Base-by-base conservation (phyloP, 1,284 basidiomycete species). In the Trichosporon ovoides region DNA sequence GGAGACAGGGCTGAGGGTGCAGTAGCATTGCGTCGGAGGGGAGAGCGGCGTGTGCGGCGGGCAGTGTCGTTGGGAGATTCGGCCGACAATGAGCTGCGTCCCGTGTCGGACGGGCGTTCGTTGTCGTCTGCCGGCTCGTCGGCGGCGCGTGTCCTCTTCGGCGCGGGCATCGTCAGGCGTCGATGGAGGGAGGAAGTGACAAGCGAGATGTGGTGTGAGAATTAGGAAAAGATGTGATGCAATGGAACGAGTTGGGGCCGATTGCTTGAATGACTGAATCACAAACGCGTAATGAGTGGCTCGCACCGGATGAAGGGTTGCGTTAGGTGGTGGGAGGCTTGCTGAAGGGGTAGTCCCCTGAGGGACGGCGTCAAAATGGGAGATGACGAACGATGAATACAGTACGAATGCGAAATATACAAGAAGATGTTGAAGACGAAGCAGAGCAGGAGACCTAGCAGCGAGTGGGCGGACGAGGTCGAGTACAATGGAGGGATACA, bases 91-190 rank as follows among this genome's bases (percentile, higher is more conserved):
- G 49, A 24, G n/a, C n/a, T n/a, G n/a, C n/a, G n/a, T n/a, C n/a
- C n/a, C n/a, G n/a, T n/a, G 46, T 19, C 50, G 28, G 59, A 40
- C 35, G 18, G 54, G 52, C 38, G 38, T n/a, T 38, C 36, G 20
- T 37, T 43, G 22, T 56, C 55, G 20, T 48, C 24, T 13, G 60
- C 55, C 13, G 57, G 40, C 31, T 56, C 55, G 35, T 59, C 59
- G 13, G 60, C 34, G 5, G 66, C 35, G 36, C 66, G 62, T 18
- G 64, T 64, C 33, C 66, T 62, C 43, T 68, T 68, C 2, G 62
- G 53, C 49, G 56, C 38, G 2, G 63, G 51, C 61, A 66, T 67
- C 36, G 40, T 53, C 46, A 16, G 22, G 12, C 14, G 31, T 9
- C 3, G 31, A 20, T 12, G 43, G 18, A 40, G 46, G n/a, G n/a